phyloP scores from a whole-genome alignment of 139 green algal genomes.

The Ettlia oleoabundans region DNA sequence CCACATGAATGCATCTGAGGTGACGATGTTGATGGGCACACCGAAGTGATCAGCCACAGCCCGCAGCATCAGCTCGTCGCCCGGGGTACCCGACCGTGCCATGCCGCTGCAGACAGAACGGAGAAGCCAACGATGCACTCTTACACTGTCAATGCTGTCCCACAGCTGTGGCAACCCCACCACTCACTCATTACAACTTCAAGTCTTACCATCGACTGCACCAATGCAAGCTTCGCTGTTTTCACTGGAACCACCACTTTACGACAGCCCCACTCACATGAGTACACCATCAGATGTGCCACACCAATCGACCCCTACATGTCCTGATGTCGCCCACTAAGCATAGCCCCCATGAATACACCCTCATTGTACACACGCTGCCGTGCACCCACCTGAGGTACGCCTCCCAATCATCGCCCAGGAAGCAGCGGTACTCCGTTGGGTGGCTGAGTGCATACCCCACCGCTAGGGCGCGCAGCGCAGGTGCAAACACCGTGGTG shows the following conservation, averaged over 20 bases:
- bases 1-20: slow-evolving; percentile 31
- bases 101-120: slow-evolving; percentile 17
- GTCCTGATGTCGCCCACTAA: no score
- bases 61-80: slow-evolving; percentile 55
- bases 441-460: slow-evolving; percentile 13
- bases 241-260: no score
- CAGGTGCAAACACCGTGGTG: neutral
- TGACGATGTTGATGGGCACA: slow-evolving; percentile 42
- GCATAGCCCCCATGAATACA: no score
- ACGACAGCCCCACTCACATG: no score
- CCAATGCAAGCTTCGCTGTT: no score
- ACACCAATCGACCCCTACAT: no score
- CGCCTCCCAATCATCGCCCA: slow-evolving; percentile 50
- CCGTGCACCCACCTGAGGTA: slow-evolving; percentile 21
- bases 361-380: neutral
- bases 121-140: neutral
- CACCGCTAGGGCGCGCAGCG: slow-evolving; percentile 32
- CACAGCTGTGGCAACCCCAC: no score
- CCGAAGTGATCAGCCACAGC: slow-evolving; percentile 55
- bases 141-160: no score
- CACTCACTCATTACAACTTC: no score
- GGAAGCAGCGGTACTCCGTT: slow-evolving; percentile 44
- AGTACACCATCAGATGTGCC: no score
- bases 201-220: no score
- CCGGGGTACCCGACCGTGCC: slow-evolving; percentile 33